Evolutionary conservation across 495 filamentous ascomycete genomes (phyloP).

Genomic region (Lentithecium fluviatile): DNA sequence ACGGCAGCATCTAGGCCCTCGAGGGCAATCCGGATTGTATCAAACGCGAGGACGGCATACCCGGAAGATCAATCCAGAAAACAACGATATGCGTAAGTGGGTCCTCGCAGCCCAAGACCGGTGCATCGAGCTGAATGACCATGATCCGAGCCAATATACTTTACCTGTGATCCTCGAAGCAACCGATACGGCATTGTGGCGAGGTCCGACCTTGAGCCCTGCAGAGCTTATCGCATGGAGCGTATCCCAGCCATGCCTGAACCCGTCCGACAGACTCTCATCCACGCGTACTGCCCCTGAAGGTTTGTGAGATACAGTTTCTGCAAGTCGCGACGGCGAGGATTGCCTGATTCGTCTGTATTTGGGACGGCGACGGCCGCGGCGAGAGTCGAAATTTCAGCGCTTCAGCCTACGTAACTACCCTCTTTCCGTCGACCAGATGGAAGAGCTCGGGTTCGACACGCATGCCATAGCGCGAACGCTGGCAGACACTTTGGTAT

Average conservation of each 20-base stretch:
- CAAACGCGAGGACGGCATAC: background rate
- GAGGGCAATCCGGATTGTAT: background rate
- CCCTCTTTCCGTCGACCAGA: slow-evolving; percentile 52
- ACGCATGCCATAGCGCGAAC: slow-evolving; percentile 29
- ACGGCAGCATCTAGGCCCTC: background rate
- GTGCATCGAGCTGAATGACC: background rate
- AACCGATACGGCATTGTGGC: no score
- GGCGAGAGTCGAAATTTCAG: slow-evolving; percentile 19
- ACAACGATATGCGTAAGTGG: background rate
- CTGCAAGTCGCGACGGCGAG: slow-evolving; percentile 21
- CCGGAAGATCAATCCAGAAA: background rate
- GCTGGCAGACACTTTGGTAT: slow-evolving; percentile 51
- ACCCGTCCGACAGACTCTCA: background rate
- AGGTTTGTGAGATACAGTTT: background rate
- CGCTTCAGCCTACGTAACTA: slow-evolving; percentile 50
- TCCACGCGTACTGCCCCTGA: background rate
- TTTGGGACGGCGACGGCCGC: slow-evolving; percentile 41
- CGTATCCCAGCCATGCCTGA: background rate
- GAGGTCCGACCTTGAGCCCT: background rate
- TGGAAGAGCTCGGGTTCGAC: slow-evolving; percentile 45
- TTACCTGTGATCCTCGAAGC: no score
- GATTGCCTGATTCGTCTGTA: slow-evolving; percentile 52
- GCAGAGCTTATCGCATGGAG: background rate
- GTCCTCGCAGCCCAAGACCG: background rate
- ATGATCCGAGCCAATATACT: no score